A percentile compares a stretch with the other conserved stretches of the same genome.
These are phyloP conservation scores for Picea abies DNA, from an alignment of 83 land plant genomes.

Conservation along the genomic window DNA sequence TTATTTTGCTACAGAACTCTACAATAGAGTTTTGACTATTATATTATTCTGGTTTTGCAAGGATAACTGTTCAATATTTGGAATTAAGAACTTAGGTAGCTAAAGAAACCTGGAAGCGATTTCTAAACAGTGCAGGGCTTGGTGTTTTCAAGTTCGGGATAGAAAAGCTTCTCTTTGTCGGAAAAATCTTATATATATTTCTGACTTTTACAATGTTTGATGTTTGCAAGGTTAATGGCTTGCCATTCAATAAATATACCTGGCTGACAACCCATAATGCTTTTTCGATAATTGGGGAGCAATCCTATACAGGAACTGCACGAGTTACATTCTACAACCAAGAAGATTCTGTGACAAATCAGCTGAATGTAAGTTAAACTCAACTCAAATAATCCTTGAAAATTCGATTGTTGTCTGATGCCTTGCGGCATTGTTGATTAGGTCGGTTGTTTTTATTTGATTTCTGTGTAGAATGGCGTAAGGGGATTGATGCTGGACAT, in stretches of 20 bases:
- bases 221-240: constrained; percentile 33
- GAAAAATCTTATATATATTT: not conserved
- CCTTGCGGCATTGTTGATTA: not conserved
- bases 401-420: not conserved
- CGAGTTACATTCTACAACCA: constrained; percentile 69
- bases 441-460: not conserved
- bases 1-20: too few species aligned
- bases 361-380: constrained; percentile 50
- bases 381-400: not conserved
- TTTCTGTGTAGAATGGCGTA: constrained; percentile 77
- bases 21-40: too few species aligned
- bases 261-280: constrained; percentile 87
- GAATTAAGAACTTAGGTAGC: not conserved
- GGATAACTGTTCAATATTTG: too few species aligned
- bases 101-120: not conserved
- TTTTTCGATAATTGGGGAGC: constrained; percentile 55
- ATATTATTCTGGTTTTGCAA: too few species aligned
- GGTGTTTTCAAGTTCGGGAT: too few species aligned
- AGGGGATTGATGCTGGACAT: constrained; percentile 96
- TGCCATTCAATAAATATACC: constrained; percentile 81
- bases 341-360: constrained; percentile 74
- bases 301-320: constrained; percentile 42
- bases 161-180: too few species aligned
- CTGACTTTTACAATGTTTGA: not conserved
- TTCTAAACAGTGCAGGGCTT: too few species aligned